Conservation (phyloP, 176 grass and related monocot genomes). For the Stipa capillata region DNA sequence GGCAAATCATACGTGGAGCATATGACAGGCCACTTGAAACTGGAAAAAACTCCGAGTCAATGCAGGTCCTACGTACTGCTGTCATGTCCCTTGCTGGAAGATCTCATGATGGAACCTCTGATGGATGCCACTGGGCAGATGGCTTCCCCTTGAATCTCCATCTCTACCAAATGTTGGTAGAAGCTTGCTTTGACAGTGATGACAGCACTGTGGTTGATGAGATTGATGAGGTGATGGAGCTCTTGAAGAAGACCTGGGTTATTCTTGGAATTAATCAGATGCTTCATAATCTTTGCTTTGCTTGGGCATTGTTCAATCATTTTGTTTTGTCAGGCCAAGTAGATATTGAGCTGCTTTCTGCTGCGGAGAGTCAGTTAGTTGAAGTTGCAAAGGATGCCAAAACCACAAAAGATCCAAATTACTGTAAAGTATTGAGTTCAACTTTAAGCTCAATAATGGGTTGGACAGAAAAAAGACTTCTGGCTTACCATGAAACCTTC, state of each 20-base stretch:
- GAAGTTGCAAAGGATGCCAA: constrained; percentile 63
- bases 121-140: constrained; percentile 69
- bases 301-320: constrained; percentile 61
- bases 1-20: constrained; percentile 51
- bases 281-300: constrained; percentile 78
- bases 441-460: constrained; percentile 92
- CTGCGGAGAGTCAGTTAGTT: constrained; percentile 45
- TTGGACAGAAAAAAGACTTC: constrained; percentile 95
- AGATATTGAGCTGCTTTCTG: constrained; percentile 57
- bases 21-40: constrained; percentile 52
- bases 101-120: constrained; percentile 47
- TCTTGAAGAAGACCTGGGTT: too few relatives aligned
- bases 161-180: constrained; percentile 61
- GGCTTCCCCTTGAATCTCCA: constrained; percentile 57
- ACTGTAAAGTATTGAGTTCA: constrained; percentile 81
- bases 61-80: constrained; percentile 50
- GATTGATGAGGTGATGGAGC: constrained; percentile 63
- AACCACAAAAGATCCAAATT: constrained; percentile 56
- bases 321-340: constrained; percentile 51
- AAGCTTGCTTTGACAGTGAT: constrained; percentile 69
- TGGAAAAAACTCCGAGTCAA: constrained; percentile 60
- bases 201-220: constrained; percentile 62
- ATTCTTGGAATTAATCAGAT: constrained; percentile 64
- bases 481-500: constrained; percentile 97
- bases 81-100: constrained; percentile 51